These are phyloP conservation scores for Aspergillus indologenus DNA, from an alignment of 495 filamentous ascomycete species.

Conservation along the genomic window DNA sequence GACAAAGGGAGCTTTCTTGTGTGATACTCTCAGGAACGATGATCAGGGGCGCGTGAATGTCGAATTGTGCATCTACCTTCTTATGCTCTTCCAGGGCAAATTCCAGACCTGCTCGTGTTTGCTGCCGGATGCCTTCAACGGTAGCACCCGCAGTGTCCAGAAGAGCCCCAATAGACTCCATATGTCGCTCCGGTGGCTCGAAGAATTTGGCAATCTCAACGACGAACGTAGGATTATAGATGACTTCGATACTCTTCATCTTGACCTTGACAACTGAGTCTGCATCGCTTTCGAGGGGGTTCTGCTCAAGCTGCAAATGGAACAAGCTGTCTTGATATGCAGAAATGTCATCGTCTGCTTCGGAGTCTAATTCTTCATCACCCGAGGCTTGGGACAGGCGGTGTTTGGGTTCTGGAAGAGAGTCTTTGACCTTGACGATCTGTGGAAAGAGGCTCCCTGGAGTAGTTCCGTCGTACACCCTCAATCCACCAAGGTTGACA, in stretches of 20 bases:
- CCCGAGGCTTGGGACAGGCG: conserved; percentile 44
- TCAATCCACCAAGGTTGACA: conserved; percentile 84
- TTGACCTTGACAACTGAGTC: conserved; percentile 88
- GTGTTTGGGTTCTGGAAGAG: conserved; percentile 50
- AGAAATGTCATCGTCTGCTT: conserved; percentile 49
- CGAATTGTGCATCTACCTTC: conserved; percentile 92
- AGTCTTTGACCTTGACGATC: conserved; percentile 92
- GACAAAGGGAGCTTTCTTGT: conserved; percentile 70
- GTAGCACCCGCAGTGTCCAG: conserved; percentile 94
- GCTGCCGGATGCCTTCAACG: conserved; percentile 88
- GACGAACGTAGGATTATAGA: conserved; percentile 92
- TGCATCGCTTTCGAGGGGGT: conserved; percentile 86
- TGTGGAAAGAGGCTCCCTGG: conserved; percentile 85
- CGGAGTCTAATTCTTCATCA: conserved; percentile 60
- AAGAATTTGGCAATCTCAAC: conserved; percentile 91
- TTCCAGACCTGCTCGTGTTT: conserved; percentile 91
- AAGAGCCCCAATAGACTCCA: conserved; percentile 94
- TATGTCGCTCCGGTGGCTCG: conserved; percentile 90
- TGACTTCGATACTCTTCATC: conserved; percentile 90
- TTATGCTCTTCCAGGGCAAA: conserved; percentile 97
- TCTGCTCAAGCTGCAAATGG: conserved; percentile 86
- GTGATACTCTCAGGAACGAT: conserved; percentile 94
- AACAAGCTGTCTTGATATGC: conserved; percentile 78
- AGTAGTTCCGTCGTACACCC: conserved; percentile 94
- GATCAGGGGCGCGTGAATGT: conserved; percentile 92